Conservation (phyloP, 1,284 basidiomycete species). For the Moesziomyces globuligerus region DNA sequence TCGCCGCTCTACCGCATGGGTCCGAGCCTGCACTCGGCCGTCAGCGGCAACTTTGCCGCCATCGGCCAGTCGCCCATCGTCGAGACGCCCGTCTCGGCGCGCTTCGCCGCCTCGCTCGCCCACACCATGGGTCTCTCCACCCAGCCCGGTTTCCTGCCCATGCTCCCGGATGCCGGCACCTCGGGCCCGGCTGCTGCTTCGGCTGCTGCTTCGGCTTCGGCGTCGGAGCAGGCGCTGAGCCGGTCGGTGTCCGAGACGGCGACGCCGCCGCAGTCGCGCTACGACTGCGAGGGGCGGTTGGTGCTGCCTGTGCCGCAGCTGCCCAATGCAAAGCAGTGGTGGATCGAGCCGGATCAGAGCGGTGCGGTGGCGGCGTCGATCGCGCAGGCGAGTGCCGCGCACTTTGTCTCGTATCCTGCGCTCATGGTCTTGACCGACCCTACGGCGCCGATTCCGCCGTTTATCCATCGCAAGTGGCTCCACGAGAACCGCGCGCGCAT, state of each 20-base stretch:
- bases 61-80: conserved; percentile 36
- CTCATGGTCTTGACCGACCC: conserved; percentile 61
- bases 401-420: conserved; percentile 59
- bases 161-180: conserved; percentile 17
- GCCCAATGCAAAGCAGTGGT: conserved; percentile 53
- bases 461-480: conserved; percentile 62
- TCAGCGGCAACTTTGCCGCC: conserved; percentile 37
- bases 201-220: too few species aligned
- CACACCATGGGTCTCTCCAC: conserved; percentile 35
- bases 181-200: too few species aligned
- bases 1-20: conserved; percentile 64
- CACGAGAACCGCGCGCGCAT: conserved; percentile 42
- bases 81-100: conserved; percentile 44
- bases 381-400: conserved; percentile 55
- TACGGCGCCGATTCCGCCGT: conserved; percentile 57
- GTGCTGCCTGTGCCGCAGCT: conserved; percentile 30
- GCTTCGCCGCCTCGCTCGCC: conserved; percentile 41
- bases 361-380: conserved; percentile 48
- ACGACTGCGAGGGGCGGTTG: conserved; percentile 38
- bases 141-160: conserved; percentile 20
- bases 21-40: conserved; percentile 47
- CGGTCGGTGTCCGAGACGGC: conserved; percentile 29
- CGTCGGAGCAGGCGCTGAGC: too few species aligned
- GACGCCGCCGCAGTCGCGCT: conserved; percentile 25
- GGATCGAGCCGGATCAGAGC: conserved; percentile 43